A percentile compares a stretch with the other conserved stretches of the same genome.
phyloP scores from a whole-genome alignment of 768 basidiomycete species.

The Pulveroboletus sp. region DNA sequence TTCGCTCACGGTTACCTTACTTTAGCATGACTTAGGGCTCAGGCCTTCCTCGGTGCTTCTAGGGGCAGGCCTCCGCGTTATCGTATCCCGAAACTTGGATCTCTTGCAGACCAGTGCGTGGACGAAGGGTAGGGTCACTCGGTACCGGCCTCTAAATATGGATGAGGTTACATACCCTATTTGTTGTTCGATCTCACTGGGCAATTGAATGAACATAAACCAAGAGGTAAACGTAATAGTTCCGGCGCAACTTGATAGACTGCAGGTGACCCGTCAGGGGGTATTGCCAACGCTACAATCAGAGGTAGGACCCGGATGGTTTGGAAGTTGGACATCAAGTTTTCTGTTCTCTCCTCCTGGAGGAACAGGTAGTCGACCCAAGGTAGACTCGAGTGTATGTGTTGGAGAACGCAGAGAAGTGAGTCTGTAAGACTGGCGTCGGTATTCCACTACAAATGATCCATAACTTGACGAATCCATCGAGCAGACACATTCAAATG shows the following conservation, averaged over 20 bases:
- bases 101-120: slow-evolving; percentile 66
- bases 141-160: not conserved
- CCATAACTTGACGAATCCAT: not conserved
- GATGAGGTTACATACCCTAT: not conserved
- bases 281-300: not conserved
- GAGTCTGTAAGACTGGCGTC: not conserved
- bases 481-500: not conserved
- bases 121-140: slow-evolving; percentile 45
- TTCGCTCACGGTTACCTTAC: slow-evolving; percentile 5
- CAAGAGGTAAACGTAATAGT: not conserved
- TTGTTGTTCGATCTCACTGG: not conserved
- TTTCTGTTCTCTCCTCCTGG: not conserved
- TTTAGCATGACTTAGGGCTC: slow-evolving; percentile 1
- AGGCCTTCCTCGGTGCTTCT: slow-evolving; percentile 50
- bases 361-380: not conserved
- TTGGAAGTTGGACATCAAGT: not conserved
- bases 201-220: not conserved
- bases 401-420: not conserved
- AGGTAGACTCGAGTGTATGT: not conserved
- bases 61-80: slow-evolving; percentile 49
- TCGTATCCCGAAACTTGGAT: slow-evolving; percentile 59
- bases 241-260: not conserved
- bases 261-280: not conserved
- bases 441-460: not conserved
- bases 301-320: not conserved